Percentiles rank a stretch among this genome's conserved stretches.
Conservation (phyloP, 345 rosid species). For the Gossypium raimondii region DNA sequence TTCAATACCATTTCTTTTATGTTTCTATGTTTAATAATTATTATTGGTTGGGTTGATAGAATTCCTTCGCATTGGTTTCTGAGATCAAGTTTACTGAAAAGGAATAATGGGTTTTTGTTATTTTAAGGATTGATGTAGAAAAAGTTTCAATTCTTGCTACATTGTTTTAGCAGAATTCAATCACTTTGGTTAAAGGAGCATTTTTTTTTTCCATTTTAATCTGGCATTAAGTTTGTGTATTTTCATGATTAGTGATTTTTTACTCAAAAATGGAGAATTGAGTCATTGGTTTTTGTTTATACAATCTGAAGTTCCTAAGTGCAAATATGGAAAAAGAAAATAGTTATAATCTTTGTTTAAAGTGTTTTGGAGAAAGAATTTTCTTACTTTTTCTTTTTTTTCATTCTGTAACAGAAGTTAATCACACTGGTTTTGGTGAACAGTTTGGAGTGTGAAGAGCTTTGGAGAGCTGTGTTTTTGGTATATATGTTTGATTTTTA, state of each 20-base stretch:
- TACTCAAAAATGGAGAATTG: background rate
- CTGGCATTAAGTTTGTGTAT: background rate
- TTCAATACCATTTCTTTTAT: background rate
- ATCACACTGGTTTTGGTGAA: background rate
- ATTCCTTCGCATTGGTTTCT: slow-evolving; percentile 4
- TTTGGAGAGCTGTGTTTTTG: slow-evolving; percentile 11
- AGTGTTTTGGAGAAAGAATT: background rate
- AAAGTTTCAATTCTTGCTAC: background rate
- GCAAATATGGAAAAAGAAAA: background rate
- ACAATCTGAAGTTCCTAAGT: background rate
- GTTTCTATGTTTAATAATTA: background rate
- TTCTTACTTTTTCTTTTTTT: background rate
- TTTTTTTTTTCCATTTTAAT: background rate
- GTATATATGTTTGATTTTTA: background rate
- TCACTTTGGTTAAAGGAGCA: background rate
- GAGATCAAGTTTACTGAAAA: slow-evolving; percentile 1
- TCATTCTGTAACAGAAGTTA: slow-evolving; percentile 4
- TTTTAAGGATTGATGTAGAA: slow-evolving; percentile 6
- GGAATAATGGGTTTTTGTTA: background rate
- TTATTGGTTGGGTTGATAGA: background rate
- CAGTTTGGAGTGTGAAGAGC: slow-evolving; percentile 3
- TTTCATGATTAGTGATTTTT: background rate
- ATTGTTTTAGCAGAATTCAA: background rate
- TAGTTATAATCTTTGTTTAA: background rate
- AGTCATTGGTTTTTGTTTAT: background rate